Percentiles rank a stretch among this genome's conserved stretches.
phyloP scores from a whole-genome alignment of 1,284 basidiomycete species.

The Trametes sp. region DNA sequence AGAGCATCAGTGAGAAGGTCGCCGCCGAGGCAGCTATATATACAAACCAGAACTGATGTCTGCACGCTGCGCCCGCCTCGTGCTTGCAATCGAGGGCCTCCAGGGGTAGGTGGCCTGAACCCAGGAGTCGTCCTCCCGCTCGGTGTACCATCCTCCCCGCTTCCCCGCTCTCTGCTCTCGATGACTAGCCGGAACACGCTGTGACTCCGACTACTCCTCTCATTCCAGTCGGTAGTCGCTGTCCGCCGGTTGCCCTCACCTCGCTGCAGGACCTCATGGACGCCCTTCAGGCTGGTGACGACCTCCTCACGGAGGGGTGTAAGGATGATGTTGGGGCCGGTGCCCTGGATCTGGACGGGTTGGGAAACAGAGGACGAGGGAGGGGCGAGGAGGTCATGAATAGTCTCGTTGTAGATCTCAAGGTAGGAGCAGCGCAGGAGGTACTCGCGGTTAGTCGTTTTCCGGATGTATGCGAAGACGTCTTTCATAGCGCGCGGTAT shows the following conservation, averaged over 20 bases:
- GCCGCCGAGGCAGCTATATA: too few relatives aligned
- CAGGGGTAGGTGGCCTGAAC: slow-evolving; percentile 66
- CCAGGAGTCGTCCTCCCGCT: slow-evolving; percentile 65
- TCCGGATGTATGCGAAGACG: slow-evolving; percentile 79
- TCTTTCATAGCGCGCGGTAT: slow-evolving; percentile 93
- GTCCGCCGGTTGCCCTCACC: slow-evolving; percentile 92
- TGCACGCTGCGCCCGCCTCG: slow-evolving; percentile 78
- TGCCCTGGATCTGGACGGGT: slow-evolving; percentile 76
- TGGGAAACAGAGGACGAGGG: slow-evolving; percentile 65
- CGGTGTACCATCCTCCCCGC: slow-evolving; percentile 47
- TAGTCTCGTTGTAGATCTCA: slow-evolving; percentile 96
- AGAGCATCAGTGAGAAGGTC: not conserved
- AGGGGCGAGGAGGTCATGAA: slow-evolving; percentile 87
- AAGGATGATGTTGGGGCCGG: slow-evolving; percentile 64
- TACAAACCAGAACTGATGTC: slow-evolving; percentile 78
- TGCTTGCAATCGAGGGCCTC: slow-evolving; percentile 72
- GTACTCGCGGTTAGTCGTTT: slow-evolving; percentile 85
- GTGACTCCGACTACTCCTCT: slow-evolving; percentile 91
- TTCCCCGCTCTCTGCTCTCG: slow-evolving; percentile 76
- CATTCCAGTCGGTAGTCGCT: slow-evolving; percentile 98
- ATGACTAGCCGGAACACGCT: slow-evolving; percentile 92
- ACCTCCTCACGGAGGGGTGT: slow-evolving; percentile 89
- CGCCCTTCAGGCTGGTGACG: slow-evolving; percentile 88
- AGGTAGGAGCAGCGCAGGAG: slow-evolving; percentile 94
- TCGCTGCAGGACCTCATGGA: slow-evolving; percentile 83